A percentile compares a stretch with the other conserved stretches of the same genome.
Evolutionary conservation across 257 asterid genomes (phyloP).

Genomic region (Nicotiana noctiflora): DNA sequence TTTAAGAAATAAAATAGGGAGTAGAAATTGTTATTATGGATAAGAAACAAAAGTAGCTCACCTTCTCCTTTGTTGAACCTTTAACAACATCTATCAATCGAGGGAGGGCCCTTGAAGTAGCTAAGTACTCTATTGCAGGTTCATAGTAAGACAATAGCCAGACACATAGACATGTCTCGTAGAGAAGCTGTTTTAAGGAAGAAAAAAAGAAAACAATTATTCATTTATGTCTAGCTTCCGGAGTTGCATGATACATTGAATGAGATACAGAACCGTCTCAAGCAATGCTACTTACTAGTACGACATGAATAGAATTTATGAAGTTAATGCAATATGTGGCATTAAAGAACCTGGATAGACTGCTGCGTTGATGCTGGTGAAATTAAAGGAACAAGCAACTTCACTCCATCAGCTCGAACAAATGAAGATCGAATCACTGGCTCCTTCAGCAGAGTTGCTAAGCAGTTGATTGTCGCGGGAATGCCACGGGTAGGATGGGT

Average conservation of each 20-base stretch:
- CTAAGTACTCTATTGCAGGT: conserved; percentile 80
- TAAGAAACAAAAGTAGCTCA: conserved; percentile 15
- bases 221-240: background rate
- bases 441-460: conserved; percentile 79
- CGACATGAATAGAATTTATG: background rate
- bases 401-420: conserved; percentile 91
- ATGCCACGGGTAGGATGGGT: conserved; percentile 78
- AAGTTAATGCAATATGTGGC: background rate
- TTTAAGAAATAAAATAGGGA: background rate
- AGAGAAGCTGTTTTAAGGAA: conserved; percentile 70
- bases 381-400: conserved; percentile 74
- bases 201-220: background rate
- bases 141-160: conserved; percentile 96
- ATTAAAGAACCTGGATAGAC: conserved; percentile 64
- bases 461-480: conserved; percentile 72
- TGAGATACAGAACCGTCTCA: background rate
- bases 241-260: background rate
- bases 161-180: conserved; percentile 81
- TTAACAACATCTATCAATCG: conserved; percentile 74
- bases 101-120: conserved; percentile 65
- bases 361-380: conserved; percentile 93
- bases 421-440: conserved; percentile 77
- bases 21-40: background rate
- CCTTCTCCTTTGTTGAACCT: conserved; percentile 93
- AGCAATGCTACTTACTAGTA: background rate